Evolutionary conservation across 768 basidiomycete genomes (phyloP).

Genomic region (Boletus rex-veris): DNA sequence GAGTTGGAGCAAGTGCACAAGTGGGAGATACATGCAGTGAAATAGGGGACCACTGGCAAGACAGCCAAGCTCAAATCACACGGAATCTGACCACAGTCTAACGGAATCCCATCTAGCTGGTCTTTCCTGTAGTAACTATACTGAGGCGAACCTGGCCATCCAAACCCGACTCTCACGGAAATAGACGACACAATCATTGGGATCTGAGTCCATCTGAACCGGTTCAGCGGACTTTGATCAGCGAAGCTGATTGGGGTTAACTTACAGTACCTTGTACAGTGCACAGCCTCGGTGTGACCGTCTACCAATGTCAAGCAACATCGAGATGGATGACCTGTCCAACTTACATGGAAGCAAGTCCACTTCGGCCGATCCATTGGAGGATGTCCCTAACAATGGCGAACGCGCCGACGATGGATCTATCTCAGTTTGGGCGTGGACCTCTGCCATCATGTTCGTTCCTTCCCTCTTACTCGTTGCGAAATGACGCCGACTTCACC

Average conservation of each 20-base stretch:
- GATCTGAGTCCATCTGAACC: not conserved
- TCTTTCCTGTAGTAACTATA: too few relatives aligned
- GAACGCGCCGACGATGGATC: slow-evolving; percentile 22
- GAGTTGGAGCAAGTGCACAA: not conserved
- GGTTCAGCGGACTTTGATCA: not conserved
- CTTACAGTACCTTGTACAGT: too few relatives aligned
- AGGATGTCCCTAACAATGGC: slow-evolving; percentile 1
- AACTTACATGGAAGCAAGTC: not conserved
- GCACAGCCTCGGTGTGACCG: not conserved
- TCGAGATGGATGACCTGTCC: slow-evolving; percentile 43
- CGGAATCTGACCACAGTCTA: too few relatives aligned
- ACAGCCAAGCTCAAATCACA: too few relatives aligned
- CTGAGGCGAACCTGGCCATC: too few relatives aligned
- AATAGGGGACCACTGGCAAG: not conserved
- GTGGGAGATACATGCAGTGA: not conserved
- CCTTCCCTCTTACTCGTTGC: not conserved
- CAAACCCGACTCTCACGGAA: not conserved
- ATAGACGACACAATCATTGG: not conserved
- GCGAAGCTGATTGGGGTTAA: too few relatives aligned
- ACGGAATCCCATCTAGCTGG: too few relatives aligned
- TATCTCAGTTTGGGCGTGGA: slow-evolving; percentile 39
- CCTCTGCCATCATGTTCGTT: slow-evolving; percentile 32
- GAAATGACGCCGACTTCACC: slow-evolving; percentile 1
- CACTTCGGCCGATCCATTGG: slow-evolving; percentile 10
- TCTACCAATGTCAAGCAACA: slow-evolving; percentile 29